Percentiles rank a stretch among this genome's conserved stretches.
Evolutionary conservation across 129 eudicot genomes (phyloP).

Genomic region (Calendula officinalis): DNA sequence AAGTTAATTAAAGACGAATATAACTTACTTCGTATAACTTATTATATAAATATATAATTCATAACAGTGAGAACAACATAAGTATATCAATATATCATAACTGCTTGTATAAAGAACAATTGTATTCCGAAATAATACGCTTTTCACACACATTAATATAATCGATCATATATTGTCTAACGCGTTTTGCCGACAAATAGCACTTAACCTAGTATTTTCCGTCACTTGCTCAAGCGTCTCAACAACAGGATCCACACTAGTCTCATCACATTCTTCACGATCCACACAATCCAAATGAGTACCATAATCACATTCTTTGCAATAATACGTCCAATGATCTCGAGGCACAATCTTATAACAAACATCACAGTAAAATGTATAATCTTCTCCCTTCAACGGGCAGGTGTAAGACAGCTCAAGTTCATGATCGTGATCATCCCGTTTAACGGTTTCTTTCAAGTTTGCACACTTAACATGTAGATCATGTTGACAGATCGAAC

Average conservation of each 20-base stretch:
- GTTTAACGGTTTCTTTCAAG: conserved; percentile 33
- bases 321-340: conserved; percentile 36
- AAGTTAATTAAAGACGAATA: no score
- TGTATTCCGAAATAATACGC: no score
- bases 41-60: no score
- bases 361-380: conserved; percentile 30
- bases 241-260: conserved; percentile 13
- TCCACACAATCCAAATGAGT: conserved; percentile 38
- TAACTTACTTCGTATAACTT: no score
- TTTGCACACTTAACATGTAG: conserved; percentile 50
- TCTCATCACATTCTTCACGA: conserved; percentile 20
- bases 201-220: conserved; percentile 24
- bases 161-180: background rate
- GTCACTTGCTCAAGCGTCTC: conserved; percentile 27
- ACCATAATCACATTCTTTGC: conserved; percentile 28
- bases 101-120: no score
- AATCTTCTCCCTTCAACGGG: conserved; percentile 21
- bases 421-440: conserved; percentile 35
- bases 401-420: conserved; percentile 31
- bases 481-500: conserved; percentile 41
- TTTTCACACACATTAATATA: no score
- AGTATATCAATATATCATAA: no score
- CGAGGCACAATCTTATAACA: conserved; percentile 23
- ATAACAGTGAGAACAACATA: no score
- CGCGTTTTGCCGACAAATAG: background rate